Evolutionary conservation across 148 eudicot genomes (phyloP).

Genomic region (Fagopyrum esculentum): DNA sequence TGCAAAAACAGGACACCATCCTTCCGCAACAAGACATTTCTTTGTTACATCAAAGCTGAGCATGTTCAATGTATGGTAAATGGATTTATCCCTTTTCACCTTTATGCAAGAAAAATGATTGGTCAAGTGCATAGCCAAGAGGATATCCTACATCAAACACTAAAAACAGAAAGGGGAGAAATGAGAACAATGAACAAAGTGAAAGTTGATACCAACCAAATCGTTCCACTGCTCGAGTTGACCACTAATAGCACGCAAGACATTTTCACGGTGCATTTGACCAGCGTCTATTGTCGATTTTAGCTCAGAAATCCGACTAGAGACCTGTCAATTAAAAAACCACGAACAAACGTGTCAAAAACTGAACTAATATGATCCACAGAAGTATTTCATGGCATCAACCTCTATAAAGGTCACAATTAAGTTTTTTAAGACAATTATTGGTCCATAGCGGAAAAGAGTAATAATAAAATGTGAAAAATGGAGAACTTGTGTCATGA

Average conservation of each 20-base stretch:
- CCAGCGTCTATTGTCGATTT: conserved; percentile 85
- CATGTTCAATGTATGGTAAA: conserved; percentile 92
- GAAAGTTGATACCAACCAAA: conserved; percentile 47
- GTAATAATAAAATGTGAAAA: neutral
- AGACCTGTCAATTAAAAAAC: conserved; percentile 41
- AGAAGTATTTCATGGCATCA: neutral
- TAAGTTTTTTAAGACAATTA: neutral
- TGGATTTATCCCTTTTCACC: conserved; percentile 87
- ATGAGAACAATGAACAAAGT: neutral
- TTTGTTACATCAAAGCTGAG: conserved; percentile 95
- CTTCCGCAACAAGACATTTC: conserved; percentile 99
- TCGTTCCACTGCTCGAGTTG: conserved; percentile 74
- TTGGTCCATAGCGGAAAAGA: neutral
- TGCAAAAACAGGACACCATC: conserved; percentile 96
- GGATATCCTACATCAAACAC: neutral
- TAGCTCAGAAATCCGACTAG: conserved; percentile 74
- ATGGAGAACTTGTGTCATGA: neutral
- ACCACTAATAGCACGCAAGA: conserved; percentile 69
- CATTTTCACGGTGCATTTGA: conserved; percentile 55
- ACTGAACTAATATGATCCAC: neutral
- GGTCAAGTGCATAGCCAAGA: neutral
- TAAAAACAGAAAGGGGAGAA: neutral
- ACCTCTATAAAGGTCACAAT: neutral
- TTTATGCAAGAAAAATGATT: conserved; percentile 16
- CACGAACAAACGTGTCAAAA: neutral